phyloP scores from a whole-genome alignment of 75 land plant species.

The Cryptomeria japonica region DNA sequence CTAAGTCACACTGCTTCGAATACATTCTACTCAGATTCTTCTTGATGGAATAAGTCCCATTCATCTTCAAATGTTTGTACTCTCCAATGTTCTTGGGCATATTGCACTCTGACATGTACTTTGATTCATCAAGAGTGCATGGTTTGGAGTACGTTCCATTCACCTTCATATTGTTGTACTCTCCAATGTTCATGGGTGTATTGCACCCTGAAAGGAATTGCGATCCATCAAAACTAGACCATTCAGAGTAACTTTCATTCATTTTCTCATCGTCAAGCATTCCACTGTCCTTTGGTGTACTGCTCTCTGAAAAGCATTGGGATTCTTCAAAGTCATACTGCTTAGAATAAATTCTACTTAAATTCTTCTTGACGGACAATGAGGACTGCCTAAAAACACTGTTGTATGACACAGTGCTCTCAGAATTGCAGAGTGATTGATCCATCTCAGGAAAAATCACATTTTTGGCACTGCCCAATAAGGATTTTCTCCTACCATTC shows the following conservation, averaged over 20 bases:
- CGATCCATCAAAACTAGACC: neutral
- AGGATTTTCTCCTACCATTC: neutral
- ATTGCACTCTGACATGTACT: conserved; percentile 3
- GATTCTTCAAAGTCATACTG: neutral
- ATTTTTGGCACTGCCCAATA: conserved; percentile 8
- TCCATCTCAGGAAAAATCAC: conserved; percentile 10
- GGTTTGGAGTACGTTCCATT: neutral
- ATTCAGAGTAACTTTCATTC: neutral
- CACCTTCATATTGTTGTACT: neutral
- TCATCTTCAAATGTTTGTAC: neutral
- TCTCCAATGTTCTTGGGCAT: neutral
- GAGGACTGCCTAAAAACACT: neutral
- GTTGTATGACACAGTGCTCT: neutral
- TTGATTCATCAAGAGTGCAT: neutral
- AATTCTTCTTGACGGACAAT: neutral
- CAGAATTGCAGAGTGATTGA: conserved; percentile 4
- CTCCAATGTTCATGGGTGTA: neutral
- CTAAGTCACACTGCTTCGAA: neutral
- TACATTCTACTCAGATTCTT: neutral
- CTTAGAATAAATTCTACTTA: neutral
- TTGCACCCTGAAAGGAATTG: conserved; percentile 1
- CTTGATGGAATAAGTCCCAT: no score
- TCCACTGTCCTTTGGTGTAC: neutral
- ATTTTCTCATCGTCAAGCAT: neutral
- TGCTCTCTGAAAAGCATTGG: neutral